These are phyloP conservation scores for Isoetes engelmannii DNA, from an alignment of 83 land plant genomes.

Conservation along the genomic window DNA sequence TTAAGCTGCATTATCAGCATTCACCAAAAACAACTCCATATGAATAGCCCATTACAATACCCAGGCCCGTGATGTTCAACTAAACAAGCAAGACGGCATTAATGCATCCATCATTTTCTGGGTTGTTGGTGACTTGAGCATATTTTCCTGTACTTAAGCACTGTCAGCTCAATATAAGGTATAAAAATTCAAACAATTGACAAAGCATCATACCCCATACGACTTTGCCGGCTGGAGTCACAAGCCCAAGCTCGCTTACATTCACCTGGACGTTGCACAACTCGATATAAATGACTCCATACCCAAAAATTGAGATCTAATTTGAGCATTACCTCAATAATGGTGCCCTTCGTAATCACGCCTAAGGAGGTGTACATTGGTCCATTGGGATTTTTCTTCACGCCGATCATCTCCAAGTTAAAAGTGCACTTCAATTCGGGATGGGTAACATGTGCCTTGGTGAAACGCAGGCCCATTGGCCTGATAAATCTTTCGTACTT, in stretches of 20 bases:
- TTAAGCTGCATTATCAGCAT: too few species aligned
- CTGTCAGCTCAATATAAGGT: too few species aligned
- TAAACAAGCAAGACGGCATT: conserved; percentile 87
- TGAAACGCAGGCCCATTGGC: conserved; percentile 49
- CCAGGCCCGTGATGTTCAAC: too few species aligned
- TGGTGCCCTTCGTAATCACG: conserved; percentile 88
- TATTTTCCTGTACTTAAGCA: conserved; percentile 65
- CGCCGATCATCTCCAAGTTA: conserved; percentile 93
- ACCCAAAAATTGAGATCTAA: too few species aligned
- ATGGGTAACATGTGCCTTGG: conserved; percentile 95
- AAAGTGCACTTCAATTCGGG: conserved; percentile 97
- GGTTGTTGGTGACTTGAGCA: conserved; percentile 95
- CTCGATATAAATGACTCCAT: too few species aligned
- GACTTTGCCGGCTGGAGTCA: conserved; percentile 97
- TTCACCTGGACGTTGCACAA: conserved; percentile 53
- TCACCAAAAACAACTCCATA: too few species aligned
- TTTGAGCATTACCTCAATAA: conserved; percentile 68
- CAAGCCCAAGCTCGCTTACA: conserved; percentile 91
- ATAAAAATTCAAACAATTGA: too few species aligned
- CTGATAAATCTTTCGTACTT: conserved; percentile 11
- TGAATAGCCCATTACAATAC: too few species aligned
- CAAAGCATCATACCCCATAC: conserved; percentile 73
- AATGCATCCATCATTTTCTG: conserved; percentile 97
- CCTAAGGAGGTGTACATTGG: conserved; percentile 97
- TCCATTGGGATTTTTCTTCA: conserved; percentile 97